Evolutionary conservation across 2,329 filamentous ascomycete species (phyloP).

Genomic region (Cryphonectria radicalis): DNA sequence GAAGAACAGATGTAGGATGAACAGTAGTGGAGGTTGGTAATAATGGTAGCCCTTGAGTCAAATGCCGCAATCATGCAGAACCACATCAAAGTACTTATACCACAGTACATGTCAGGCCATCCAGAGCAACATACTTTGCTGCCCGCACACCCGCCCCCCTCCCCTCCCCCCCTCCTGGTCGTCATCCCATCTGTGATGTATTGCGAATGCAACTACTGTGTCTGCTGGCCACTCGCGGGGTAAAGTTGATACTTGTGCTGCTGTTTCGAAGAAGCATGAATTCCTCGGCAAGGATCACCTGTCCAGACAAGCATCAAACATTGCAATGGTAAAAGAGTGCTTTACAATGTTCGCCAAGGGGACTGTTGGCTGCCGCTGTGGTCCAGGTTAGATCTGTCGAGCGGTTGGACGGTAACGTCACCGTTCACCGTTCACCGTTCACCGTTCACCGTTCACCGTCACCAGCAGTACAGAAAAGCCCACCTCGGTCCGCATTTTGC

Average conservation of each 20-base stretch:
- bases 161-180: neutral
- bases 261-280: slow-evolving; percentile 47
- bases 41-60: neutral
- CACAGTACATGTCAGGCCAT: neutral
- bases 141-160: too few species aligned
- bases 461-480: neutral
- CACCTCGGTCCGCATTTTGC: neutral
- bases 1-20: slow-evolving; percentile 1
- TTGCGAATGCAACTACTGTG: slow-evolving; percentile 9
- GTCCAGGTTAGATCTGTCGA: neutral
- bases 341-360: slow-evolving; percentile 24
- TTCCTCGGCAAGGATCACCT: slow-evolving; percentile 43
- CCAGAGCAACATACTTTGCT: neutral
- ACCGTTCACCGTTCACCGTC: neutral
- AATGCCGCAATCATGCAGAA: slow-evolving; percentile 1
- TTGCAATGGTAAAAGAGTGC: slow-evolving; percentile 34
- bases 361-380: slow-evolving; percentile 23
- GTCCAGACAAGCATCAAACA: slow-evolving; percentile 54
- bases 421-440: neutral
- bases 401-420: slow-evolving; percentile 9
- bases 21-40: neutral
- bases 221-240: slow-evolving; percentile 30
- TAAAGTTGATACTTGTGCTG: slow-evolving; percentile 34
- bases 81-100: slow-evolving; percentile 6
- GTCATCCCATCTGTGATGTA: slow-evolving; percentile 22